Evolutionary conservation across 2,329 filamentous ascomycete species (phyloP), one percentile per base, ranked within the genome.

Genomic region (Penicillium nordicum): DNA sequence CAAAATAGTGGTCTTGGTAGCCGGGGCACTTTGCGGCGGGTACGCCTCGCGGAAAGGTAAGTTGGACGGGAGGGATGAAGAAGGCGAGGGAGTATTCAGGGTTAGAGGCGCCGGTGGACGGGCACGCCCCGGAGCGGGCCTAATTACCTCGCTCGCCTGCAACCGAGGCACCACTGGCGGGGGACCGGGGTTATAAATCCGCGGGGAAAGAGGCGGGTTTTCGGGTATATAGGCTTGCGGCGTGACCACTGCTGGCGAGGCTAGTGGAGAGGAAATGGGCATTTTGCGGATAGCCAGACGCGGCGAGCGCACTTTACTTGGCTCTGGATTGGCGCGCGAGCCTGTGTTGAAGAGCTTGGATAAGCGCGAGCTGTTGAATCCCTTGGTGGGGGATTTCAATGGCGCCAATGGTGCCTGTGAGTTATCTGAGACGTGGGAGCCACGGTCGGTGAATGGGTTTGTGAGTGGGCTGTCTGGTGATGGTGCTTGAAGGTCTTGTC

Each of bases 191-290:
- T 79, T 79, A 70, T 84, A 84, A 60, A 79, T 73, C 41, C 82
- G 77, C 9, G 83, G 83, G 2, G 82, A 83, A 4, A 86, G 73
- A 1, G 83, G 76, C 2, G 82, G 80, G n/a, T 81, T 77, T n/a
- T 74, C 77, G 23, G 79, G 77, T 14, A 76, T 71, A 57, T 80
- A 80, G 46, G 79, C 73, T 40, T 70, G 69, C 41, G 74, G 67
- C 4, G 73, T 70, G 27, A 72, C 71, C 25, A 76, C 73, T 16
- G 79, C 76, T 11, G 78, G 76, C 1, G 77, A 78, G 32, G 70
- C 70, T 38, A 84, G 71, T 1, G 83, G 83, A 8, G 80, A 78
- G 21, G 82, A 84, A 62, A 87, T 86, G 57, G 80, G 78, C 37
- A 85, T 74, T 57, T 82, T 82, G 50, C 81, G 80, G 44, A 85